Evolutionary conservation across 495 filamentous ascomycete species (phyloP), one percentile per base, ranked within the genome.

Genomic region (Penicillium cinerascens): DNA sequence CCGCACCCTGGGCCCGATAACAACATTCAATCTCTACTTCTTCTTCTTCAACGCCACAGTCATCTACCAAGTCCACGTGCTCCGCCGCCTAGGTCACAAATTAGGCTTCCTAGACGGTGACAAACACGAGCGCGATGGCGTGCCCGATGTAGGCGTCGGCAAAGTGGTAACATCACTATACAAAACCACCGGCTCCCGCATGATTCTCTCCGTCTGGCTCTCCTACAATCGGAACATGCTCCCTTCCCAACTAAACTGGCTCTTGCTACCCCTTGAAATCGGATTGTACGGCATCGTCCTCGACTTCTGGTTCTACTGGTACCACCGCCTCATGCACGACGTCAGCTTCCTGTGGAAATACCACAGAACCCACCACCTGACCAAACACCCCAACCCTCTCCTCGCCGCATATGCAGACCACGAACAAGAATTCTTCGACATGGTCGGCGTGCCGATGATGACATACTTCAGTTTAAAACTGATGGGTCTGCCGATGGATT

Each of bases 231-330:
- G 48, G 15, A 45, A 58, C 33, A 43, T 45, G 7, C 43, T 60
- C 0, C 66, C 66, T 13, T 52, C 49, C 2, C 25, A 55, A 3
- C 88, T 75, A 66, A 83, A 89, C 49, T 75, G 67, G 67, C 42
- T 18, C 20, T 71, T 65, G 65, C 67, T 75, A 3, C 65, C 67
- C 1, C 59, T 75, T 6, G 58, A 73, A 41, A 69, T 71, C 20
- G 72, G 72, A 2, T 55, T 75, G 0, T 75, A 75, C 41, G 70
- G 67, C 4, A 67, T 73, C 17, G 56, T 75, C 20, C 72, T 75
- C 47, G 71, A 75, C 55, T 75, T 75, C 48, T 75, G 71, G 71
- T 75, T 70, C 60, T 75, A 75, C 53, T 70, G 68, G 67, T 75
- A 72, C 21, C 72, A 75, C 49, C 70, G 70, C 4, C 47, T 69